A percentile compares a stretch with the other conserved stretches of the same genome.
phyloP scores from a whole-genome alignment of 176 grass and related monocot genomes.

The Leersia perrieri region DNA sequence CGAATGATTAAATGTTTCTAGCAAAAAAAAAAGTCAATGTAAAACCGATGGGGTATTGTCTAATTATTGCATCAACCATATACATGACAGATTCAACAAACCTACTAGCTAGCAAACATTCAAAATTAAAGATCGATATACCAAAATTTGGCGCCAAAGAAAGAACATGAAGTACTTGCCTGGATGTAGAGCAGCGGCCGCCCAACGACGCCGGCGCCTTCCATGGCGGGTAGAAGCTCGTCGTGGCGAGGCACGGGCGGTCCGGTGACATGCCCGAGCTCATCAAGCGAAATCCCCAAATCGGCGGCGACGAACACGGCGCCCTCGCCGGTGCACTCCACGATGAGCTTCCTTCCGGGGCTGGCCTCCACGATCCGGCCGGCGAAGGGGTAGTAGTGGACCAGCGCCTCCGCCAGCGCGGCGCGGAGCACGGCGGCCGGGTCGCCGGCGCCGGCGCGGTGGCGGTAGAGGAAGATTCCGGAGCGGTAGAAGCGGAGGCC shows the following conservation, averaged over 20 bases:
- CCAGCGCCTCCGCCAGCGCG: neutral
- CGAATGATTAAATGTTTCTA: too few relatives aligned
- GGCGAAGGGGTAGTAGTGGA: neutral
- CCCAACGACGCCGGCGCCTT: neutral
- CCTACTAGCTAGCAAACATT: too few relatives aligned
- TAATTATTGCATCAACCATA: too few relatives aligned
- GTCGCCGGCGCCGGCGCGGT: neutral
- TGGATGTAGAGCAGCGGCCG: slow-evolving; percentile 29
- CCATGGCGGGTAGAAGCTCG: slow-evolving; percentile 21
- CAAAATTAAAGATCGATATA: too few relatives aligned
- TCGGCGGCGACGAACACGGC: slow-evolving; percentile 44
- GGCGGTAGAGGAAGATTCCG: neutral
- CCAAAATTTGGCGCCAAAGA: too few relatives aligned
- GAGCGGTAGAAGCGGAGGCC: neutral
- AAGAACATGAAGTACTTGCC: too few relatives aligned
- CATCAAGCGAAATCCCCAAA: neutral
- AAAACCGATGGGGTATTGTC: too few relatives aligned
- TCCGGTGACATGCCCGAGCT: neutral
- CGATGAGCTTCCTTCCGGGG: slow-evolving; percentile 28
- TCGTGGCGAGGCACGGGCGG: slow-evolving; percentile 33
- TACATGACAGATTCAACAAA: too few relatives aligned
- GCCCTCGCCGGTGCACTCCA: slow-evolving; percentile 44
- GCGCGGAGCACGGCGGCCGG: neutral
- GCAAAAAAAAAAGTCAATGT: too few relatives aligned
- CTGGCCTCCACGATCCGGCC: neutral